A percentile compares a stretch with the other conserved stretches of the same genome.
phyloP scores from a whole-genome alignment of 2,329 filamentous ascomycete species.

The Lasiodiplodia sp. region DNA sequence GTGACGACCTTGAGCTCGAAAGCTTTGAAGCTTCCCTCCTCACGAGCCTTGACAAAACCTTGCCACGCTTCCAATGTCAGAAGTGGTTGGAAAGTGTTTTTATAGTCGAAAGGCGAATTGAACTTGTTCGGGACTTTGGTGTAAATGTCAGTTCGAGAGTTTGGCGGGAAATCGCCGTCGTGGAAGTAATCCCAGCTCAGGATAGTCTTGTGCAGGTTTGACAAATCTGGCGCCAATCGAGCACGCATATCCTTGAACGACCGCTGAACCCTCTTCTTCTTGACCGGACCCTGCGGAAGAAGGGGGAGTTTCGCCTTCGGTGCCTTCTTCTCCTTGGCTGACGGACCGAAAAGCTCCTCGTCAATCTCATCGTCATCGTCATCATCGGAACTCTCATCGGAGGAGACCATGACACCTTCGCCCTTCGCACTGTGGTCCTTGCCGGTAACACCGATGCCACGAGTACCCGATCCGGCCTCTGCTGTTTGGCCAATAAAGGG shows the following conservation, averaged over 20 bases:
- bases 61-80: constrained; percentile 95
- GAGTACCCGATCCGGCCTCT: constrained; percentile 80
- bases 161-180: constrained; percentile 82
- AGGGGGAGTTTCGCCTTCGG: constrained; percentile 50
- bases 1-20: constrained; percentile 90
- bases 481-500: constrained; percentile 61
- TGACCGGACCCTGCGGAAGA: constrained; percentile 75
- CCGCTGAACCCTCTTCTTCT: constrained; percentile 80
- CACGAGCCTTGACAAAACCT: constrained; percentile 86
- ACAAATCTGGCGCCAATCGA: constrained; percentile 87
- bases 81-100: constrained; percentile 87
- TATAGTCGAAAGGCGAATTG: constrained; percentile 77
- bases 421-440: constrained; percentile 79
- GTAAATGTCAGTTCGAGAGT: constrained; percentile 72
- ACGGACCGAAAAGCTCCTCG: constrained; percentile 71
- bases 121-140: constrained; percentile 80
- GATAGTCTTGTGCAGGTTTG: constrained; percentile 82
- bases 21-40: constrained; percentile 80
- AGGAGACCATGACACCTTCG: constrained; percentile 89
- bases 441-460: constrained; percentile 73
- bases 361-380: constrained; percentile 61
- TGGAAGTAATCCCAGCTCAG: constrained; percentile 97
- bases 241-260: constrained; percentile 94
- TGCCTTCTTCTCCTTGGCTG: constrained; percentile 57
- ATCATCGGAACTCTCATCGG: constrained; percentile 69